A percentile compares a stretch with the other conserved stretches of the same genome.
Evolutionary conservation across 225 moss, liverwort and hornwort genomes (phyloP).

Genomic region (Physcomitrellopsis africana): DNA sequence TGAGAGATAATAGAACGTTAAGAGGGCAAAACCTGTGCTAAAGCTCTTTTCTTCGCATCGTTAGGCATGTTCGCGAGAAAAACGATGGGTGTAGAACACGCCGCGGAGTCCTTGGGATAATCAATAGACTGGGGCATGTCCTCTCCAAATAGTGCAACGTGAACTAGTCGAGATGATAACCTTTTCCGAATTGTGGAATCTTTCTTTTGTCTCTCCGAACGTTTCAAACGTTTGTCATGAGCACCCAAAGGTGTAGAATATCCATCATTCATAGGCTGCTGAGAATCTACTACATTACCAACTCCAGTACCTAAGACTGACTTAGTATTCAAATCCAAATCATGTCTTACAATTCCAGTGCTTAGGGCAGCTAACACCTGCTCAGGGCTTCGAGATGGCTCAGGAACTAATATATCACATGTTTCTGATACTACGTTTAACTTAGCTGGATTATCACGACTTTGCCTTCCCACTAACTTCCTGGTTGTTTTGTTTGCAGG

Average conservation of each 20-base stretch:
- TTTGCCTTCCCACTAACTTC: conserved; percentile 31
- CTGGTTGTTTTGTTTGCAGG: no score
- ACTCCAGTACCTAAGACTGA: background rate
- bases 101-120: conserved; percentile 9
- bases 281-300: conserved; percentile 20
- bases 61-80: conserved; percentile 76
- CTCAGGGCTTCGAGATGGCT: background rate
- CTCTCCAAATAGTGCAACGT: conserved; percentile 37
- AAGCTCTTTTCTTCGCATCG: conserved; percentile 62
- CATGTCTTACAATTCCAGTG: background rate
- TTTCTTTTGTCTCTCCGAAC: conserved; percentile 25
- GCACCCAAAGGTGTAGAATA: conserved; percentile 27
- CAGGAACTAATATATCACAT: conserved; percentile 18
- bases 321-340: no score
- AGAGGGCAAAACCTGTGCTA: conserved; percentile 57
- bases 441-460: conserved; percentile 5
- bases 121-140: background rate
- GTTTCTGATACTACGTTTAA: conserved; percentile 3
- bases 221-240: conserved; percentile 17
- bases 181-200: conserved; percentile 38
- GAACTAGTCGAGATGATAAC: conserved; percentile 40
- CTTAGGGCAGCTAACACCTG: conserved; percentile 3
- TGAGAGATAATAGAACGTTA: background rate
- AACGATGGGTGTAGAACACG: conserved; percentile 35
- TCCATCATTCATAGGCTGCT: conserved; percentile 31